Base-by-base conservation (phyloP, 257 asterid species). In the Phtheirospermum japonicum region DNA sequence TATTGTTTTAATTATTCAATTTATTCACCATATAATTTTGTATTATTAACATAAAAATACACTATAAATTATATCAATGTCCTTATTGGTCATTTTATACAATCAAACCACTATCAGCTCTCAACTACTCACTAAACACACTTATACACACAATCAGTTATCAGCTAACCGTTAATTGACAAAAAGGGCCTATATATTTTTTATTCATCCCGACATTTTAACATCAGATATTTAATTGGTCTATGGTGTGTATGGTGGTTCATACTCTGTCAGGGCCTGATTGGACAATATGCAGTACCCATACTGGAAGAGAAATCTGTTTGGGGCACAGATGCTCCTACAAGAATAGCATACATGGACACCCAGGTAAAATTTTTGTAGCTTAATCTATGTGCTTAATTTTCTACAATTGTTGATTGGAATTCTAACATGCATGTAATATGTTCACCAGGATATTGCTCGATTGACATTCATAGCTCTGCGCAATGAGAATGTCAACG, bases 271-370 rank as follows among this genome's bases (percentile, higher is more conserved):
- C 85, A 92, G 99, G 97, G 99, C 11, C 76, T 89, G 73, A 89
- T 92, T 58, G 97, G 99, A 62, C 99, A 92, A 73, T 92, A 86
- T 76, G 97, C 96, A n/a, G 97, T 92, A 68, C 99, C 99, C 54
- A 85, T 92, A 50, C 61, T 92, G 74, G 97, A 92, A 83, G 97
- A 86, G 69, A 89, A 89, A 76, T 86, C 99, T 61, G 99, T 92
- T 40, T 92, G 99, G 99, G 99, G 99, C 51, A 92, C 99, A 48
- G 97, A 92, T 82, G 99, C 99, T 81, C 97, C 99, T 49, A 89
- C 99, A 18, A 74, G 99, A 78, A 79, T 92, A 70, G 99, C 99
- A 30, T 92, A 89, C 76, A 89, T 92, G 99, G 99, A 92, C 75
- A 92, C 99, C 53, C 99, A 92, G 81, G 99, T 89, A 79, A 59